These are phyloP conservation scores for Quillaja saponaria DNA, from an alignment of 306 rosid species.

Conservation along the genomic window DNA sequence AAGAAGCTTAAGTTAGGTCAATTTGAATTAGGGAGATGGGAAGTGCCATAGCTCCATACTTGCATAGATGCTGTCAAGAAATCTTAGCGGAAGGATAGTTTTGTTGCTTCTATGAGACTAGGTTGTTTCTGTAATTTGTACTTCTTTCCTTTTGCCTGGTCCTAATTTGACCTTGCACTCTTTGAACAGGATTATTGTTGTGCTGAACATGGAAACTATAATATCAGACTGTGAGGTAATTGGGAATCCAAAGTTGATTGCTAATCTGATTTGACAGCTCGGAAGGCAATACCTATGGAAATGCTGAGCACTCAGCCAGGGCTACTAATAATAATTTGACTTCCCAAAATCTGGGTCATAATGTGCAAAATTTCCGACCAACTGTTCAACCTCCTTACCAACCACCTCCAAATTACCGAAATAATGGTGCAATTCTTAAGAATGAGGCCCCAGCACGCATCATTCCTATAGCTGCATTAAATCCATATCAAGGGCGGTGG, in stretches of 20 bases:
- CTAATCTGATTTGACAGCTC: slow-evolving; percentile 46
- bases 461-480: slow-evolving; percentile 82
- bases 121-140: neutral
- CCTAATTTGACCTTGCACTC: slow-evolving; percentile 12
- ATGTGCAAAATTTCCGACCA: slow-evolving; percentile 61
- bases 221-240: slow-evolving; percentile 67
- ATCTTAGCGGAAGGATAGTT: neutral
- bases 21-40: too few relatives aligned
- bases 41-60: too few relatives aligned
- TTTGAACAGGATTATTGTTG: slow-evolving; percentile 68
- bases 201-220: slow-evolving; percentile 84
- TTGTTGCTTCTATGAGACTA: too few relatives aligned
- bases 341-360: slow-evolving; percentile 36
- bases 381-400: slow-evolving; percentile 80
- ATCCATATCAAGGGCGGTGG: slow-evolving; percentile 98
- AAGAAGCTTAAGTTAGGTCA: too few relatives aligned
- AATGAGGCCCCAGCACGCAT: slow-evolving; percentile 92
- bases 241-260: slow-evolving; percentile 64
- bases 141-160: neutral
- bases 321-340: slow-evolving; percentile 33
- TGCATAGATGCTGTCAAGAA: too few relatives aligned
- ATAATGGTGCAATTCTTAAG: slow-evolving; percentile 72
- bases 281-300: slow-evolving; percentile 32
- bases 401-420: slow-evolving; percentile 81
- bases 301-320: slow-evolving; percentile 38